phyloP scores from a whole-genome alignment of 768 basidiomycete species.

The Boletus vermiculosoides region DNA sequence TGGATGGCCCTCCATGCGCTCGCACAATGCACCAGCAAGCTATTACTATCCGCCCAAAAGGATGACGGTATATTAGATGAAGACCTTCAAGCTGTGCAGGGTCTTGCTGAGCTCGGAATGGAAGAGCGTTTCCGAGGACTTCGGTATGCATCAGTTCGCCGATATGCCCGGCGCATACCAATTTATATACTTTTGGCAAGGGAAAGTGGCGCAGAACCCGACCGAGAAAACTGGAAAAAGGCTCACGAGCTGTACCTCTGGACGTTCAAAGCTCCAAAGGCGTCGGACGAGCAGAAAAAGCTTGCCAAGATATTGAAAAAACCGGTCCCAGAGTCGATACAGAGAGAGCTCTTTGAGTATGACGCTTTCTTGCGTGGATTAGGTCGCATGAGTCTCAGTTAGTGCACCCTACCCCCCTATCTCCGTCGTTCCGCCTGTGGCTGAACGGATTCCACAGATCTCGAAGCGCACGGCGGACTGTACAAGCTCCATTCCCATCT shows the following conservation, averaged over 20 bases:
- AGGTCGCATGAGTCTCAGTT: conserved; percentile 80
- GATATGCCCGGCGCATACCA: neutral
- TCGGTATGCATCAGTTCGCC: conserved; percentile 8
- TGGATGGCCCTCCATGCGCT: conserved; percentile 78
- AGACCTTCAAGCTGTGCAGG: conserved; percentile 55
- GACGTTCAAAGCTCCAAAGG: conserved; percentile 61
- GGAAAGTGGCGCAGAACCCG: conserved; percentile 48
- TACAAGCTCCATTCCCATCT: conserved; percentile 85
- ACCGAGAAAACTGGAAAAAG: conserved; percentile 64
- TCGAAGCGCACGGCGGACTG: conserved; percentile 84
- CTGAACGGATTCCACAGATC: conserved; percentile 41
- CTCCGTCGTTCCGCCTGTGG: neutral
- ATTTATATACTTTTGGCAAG: conserved; percentile 16
- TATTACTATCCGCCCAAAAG: conserved; percentile 54
- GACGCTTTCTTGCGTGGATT: conserved; percentile 71
- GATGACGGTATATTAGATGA: conserved; percentile 36
- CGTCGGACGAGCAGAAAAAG: conserved; percentile 52
- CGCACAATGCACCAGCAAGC: conserved; percentile 59
- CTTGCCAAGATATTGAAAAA: conserved; percentile 55
- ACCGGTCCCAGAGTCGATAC: conserved; percentile 46
- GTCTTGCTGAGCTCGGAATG: conserved; percentile 75
- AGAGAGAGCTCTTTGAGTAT: conserved; percentile 66
- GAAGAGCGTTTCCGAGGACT: conserved; percentile 54
- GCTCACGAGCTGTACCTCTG: conserved; percentile 56
- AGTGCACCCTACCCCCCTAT: conserved; percentile 29